A percentile compares a stretch with the other conserved stretches of the same genome.
These are phyloP conservation scores for Argentina anserina DNA, from an alignment of 306 rosid genomes.

Conservation along the genomic window DNA sequence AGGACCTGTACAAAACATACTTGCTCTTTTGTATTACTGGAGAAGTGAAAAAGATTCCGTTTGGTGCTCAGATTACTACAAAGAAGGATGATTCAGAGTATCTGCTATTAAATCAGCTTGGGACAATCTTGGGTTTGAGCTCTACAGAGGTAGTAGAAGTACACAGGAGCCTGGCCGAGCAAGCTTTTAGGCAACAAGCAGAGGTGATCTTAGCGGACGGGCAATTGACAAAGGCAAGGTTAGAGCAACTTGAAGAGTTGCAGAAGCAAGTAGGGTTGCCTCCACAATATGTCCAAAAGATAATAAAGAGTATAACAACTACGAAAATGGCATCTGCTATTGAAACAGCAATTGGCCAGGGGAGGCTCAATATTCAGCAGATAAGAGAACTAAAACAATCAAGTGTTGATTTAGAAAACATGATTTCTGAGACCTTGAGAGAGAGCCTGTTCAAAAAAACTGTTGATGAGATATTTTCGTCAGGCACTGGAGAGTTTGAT, in stretches of 20 bases:
- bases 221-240: conserved; percentile 80
- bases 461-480: conserved; percentile 87
- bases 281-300: conserved; percentile 84
- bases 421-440: conserved; percentile 77
- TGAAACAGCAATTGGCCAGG: conserved; percentile 89
- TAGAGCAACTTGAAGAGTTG: conserved; percentile 74
- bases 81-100: conserved; percentile 90
- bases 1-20: conserved; percentile 88
- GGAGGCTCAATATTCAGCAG: conserved; percentile 81
- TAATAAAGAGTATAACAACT: conserved; percentile 86
- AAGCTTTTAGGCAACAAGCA: conserved; percentile 91
- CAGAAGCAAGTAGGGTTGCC: conserved; percentile 91
- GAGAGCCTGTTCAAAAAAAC: conserved; percentile 88
- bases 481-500: conserved; percentile 96
- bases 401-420: conserved; percentile 75
- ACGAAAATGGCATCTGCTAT: conserved; percentile 94
- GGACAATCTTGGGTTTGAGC: conserved; percentile 80
- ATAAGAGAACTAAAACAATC: conserved; percentile 95
- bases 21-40: conserved; percentile 82
- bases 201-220: conserved; percentile 97
- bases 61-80: conserved; percentile 74
- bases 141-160: conserved; percentile 72
- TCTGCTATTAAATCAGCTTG: conserved; percentile 74
- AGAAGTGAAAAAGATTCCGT: conserved; percentile 70
- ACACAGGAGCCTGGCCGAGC: conserved; percentile 83